Conservation (phyloP, 2,329 filamentous ascomycete genomes). For the Gliomastix tumulicola region DNA sequence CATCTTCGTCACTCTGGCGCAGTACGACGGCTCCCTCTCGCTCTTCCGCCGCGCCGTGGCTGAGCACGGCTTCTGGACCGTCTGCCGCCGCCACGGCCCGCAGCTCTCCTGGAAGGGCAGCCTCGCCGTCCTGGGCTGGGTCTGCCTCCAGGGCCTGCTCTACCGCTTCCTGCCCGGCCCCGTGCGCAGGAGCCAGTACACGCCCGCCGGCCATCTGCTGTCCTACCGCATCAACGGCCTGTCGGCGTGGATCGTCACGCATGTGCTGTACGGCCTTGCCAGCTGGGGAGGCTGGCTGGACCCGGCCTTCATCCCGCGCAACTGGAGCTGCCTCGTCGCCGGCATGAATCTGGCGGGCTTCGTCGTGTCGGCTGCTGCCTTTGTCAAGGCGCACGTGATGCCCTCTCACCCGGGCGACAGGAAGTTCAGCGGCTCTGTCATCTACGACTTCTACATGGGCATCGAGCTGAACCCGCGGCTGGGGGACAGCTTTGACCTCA, state of each 20-base stretch:
- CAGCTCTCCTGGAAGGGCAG: slow-evolving; percentile 2
- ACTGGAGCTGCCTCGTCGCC: slow-evolving; percentile 31
- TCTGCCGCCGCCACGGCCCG: slow-evolving; percentile 1
- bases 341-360: slow-evolving; percentile 25
- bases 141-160: slow-evolving; percentile 5
- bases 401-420: slow-evolving; percentile 31
- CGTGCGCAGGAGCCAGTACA: slow-evolving; percentile 25
- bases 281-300: slow-evolving; percentile 21
- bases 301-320: slow-evolving; percentile 28
- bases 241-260: slow-evolving; percentile 27
- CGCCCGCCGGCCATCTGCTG: slow-evolving; percentile 32
- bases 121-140: slow-evolving; percentile 4
- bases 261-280: slow-evolving; percentile 18
- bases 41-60: slow-evolving; percentile 3
- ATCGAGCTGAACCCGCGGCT: slow-evolving; percentile 37
- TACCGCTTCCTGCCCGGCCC: slow-evolving; percentile 6
- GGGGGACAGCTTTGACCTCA: slow-evolving; percentile 33
- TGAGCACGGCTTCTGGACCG: slow-evolving; percentile 5
- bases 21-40: slow-evolving; percentile 11
- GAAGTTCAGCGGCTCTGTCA: slow-evolving; percentile 28
- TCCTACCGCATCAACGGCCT: slow-evolving; percentile 35
- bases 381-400: slow-evolving; percentile 27
- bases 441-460: slow-evolving; percentile 38
- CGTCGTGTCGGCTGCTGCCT: slow-evolving; percentile 17
- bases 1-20: slow-evolving; percentile 13